Evolutionary conservation across 345 rosid species (phyloP).

Genomic region (Gossypium thurberi): DNA sequence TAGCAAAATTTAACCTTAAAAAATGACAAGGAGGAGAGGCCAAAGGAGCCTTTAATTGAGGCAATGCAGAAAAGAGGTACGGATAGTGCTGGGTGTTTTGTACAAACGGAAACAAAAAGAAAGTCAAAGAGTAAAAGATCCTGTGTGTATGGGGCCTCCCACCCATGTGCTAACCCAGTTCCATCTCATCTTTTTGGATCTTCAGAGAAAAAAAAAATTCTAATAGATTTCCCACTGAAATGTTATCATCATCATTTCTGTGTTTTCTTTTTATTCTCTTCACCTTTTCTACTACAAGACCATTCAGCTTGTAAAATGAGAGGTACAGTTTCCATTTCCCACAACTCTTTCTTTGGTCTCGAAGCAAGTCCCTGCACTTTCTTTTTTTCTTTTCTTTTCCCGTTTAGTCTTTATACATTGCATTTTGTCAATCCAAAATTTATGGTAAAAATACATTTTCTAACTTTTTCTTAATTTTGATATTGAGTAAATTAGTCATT

Average conservation of each 20-base stretch:
- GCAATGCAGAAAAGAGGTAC: neutral
- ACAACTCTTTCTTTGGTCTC: neutral
- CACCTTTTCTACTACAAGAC: neutral
- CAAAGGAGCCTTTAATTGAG: no score
- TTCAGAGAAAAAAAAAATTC: conserved; percentile 7
- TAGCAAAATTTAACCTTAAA: no score
- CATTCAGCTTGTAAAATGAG: neutral
- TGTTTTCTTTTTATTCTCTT: neutral
- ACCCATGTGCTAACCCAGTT: conserved; percentile 25
- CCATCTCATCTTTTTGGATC: conserved; percentile 12
- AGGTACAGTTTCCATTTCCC: neutral
- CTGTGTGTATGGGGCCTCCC: conserved; percentile 25
- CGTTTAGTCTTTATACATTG: no score
- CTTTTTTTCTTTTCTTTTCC: no score
- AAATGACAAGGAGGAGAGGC: neutral
- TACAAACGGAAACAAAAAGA: conserved; percentile 9
- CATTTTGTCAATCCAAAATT: no score
- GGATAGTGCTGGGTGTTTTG: neutral
- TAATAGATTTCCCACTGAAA: conserved; percentile 11
- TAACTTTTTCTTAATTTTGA: no score
- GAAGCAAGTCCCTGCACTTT: no score
- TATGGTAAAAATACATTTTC: no score
- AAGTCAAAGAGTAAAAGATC: conserved; percentile 17
- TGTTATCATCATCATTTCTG: conserved; percentile 2
- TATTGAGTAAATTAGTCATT: no score